A percentile compares a stretch with the other conserved stretches of the same genome.
phyloP scores from a whole-genome alignment of 2,329 filamentous ascomycete species.

The Didymella pomorum region DNA sequence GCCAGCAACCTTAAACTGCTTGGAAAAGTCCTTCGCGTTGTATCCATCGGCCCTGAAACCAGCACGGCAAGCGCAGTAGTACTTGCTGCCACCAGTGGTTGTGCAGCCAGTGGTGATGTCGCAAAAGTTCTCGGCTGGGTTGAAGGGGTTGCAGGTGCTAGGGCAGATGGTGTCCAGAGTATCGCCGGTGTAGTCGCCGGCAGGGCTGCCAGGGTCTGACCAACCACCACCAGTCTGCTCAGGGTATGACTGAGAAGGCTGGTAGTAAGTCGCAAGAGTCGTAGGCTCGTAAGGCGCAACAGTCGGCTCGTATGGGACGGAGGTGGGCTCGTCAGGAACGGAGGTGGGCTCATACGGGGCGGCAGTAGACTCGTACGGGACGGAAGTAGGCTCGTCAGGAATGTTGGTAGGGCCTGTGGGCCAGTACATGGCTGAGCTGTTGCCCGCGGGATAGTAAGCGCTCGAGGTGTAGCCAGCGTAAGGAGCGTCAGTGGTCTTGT shows the following conservation, averaged over 20 bases:
- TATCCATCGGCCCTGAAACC: constrained; percentile 32
- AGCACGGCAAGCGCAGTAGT: constrained; percentile 43
- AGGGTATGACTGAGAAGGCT: constrained; percentile 2
- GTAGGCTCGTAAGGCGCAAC: constrained; percentile 7
- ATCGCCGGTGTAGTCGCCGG: constrained; percentile 29
- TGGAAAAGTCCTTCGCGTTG: constrained; percentile 38
- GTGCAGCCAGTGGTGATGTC: constrained; percentile 35
- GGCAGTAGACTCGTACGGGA: background rate
- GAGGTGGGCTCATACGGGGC: constrained; percentile 1
- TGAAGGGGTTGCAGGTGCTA: constrained; percentile 36
- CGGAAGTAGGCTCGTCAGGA: constrained; percentile 2
- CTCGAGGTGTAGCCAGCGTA: constrained; percentile 4
- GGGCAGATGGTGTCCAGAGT: constrained; percentile 33
- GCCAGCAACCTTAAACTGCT: constrained; percentile 37
- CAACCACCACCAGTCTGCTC: constrained; percentile 1
- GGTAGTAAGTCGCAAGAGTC: constrained; percentile 13
- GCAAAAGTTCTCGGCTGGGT: constrained; percentile 37
- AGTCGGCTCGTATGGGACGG: constrained; percentile 8
- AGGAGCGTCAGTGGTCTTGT: constrained; percentile 5
- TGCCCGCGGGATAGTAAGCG: constrained; percentile 6
- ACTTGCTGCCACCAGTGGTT: constrained; percentile 33
- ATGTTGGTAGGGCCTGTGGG: constrained; percentile 1
- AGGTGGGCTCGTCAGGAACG: background rate
- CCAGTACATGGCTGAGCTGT: constrained; percentile 4
- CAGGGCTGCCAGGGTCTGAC: constrained; percentile 13